phyloP scores from a whole-genome alignment of 352 stramenopile species.

The Phytophthora pinifolia region DNA sequence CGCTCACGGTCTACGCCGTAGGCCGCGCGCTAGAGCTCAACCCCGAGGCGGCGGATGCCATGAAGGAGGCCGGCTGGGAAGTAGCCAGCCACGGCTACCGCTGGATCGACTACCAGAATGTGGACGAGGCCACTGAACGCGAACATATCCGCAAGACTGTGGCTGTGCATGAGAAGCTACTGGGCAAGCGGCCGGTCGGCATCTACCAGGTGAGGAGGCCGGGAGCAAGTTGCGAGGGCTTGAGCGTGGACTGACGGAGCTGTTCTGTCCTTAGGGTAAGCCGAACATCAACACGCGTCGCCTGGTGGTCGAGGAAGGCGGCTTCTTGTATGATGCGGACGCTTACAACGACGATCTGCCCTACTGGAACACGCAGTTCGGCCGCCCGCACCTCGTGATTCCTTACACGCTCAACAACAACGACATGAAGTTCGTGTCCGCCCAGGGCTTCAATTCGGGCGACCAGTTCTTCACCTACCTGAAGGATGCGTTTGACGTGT shows the following conservation, averaged over 20 bases:
- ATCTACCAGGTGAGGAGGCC: slow-evolving; percentile 81
- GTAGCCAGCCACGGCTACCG: slow-evolving; percentile 93
- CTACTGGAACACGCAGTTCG: slow-evolving; percentile 92
- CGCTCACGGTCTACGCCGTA: slow-evolving; percentile 94
- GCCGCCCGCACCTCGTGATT: slow-evolving; percentile 93
- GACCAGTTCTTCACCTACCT: slow-evolving; percentile 94
- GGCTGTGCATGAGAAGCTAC: slow-evolving; percentile 88
- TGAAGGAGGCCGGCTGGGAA: slow-evolving; percentile 94
- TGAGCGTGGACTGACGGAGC: too few relatives aligned
- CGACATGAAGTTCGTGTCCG: slow-evolving; percentile 95
- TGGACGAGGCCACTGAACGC: slow-evolving; percentile 89
- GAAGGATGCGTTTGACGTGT: slow-evolving; percentile 88
- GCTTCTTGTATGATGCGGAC: slow-evolving; percentile 97
- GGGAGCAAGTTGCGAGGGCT: too few relatives aligned
- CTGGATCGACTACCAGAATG: slow-evolving; percentile 96
- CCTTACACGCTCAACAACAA: slow-evolving; percentile 96
- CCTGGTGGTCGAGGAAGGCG: slow-evolving; percentile 91
- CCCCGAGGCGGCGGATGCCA: slow-evolving; percentile 83
- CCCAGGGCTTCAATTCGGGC: slow-evolving; percentile 91
- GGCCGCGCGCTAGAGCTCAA: slow-evolving; percentile 96
- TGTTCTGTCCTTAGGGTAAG: slow-evolving; percentile 57
- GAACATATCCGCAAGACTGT: slow-evolving; percentile 94
- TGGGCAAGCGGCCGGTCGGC: slow-evolving; percentile 90
- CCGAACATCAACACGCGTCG: slow-evolving; percentile 92
- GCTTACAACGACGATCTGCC: slow-evolving; percentile 96